Percentiles rank a stretch among this genome's conserved stretches.
Conservation (phyloP, 2,329 filamentous ascomycete genomes). For the Paraphoma chrysanthemicola region DNA sequence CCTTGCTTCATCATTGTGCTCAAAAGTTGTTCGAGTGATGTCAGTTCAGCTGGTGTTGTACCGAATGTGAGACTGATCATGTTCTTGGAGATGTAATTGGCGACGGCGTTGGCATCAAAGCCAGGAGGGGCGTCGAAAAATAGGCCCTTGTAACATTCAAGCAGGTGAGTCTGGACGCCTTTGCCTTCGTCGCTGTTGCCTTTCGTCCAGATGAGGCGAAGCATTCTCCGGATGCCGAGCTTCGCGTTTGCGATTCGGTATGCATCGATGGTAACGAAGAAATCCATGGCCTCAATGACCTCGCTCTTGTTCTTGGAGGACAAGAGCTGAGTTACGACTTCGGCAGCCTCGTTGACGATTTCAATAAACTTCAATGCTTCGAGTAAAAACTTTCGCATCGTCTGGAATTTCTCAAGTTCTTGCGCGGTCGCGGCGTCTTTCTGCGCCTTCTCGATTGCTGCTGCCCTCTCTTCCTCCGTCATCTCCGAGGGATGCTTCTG, state of each 20-base stretch:
- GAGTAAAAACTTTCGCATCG: constrained; percentile 89
- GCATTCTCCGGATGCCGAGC: constrained; percentile 90
- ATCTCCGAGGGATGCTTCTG: constrained; percentile 67
- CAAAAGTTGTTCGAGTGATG: constrained; percentile 91
- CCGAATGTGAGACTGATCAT: constrained; percentile 99
- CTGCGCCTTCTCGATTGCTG: constrained; percentile 77
- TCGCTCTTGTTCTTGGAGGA: constrained; percentile 98
- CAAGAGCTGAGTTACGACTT: constrained; percentile 82
- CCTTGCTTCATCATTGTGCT: constrained; percentile 98
- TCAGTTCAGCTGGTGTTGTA: constrained; percentile 91
- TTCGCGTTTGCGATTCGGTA: constrained; percentile 97
- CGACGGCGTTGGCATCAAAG: constrained; percentile 86
- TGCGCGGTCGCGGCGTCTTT: constrained; percentile 90
- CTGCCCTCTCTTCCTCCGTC: constrained; percentile 80
- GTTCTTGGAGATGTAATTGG: constrained; percentile 94
- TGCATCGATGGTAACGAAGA: constrained; percentile 92
- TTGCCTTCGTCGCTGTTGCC: constrained; percentile 99
- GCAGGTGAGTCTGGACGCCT: constrained; percentile 93
- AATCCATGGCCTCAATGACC: constrained; percentile 98
- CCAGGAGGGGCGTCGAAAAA: constrained; percentile 95
- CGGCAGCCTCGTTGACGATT: constrained; percentile 82
- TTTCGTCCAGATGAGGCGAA: constrained; percentile 98
- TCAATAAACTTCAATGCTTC: constrained; percentile 95
- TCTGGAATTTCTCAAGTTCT: constrained; percentile 82
- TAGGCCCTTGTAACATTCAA: constrained; percentile 93